Evolutionary conservation across 1,284 basidiomycete genomes (phyloP).

Genomic region (Ustilago tritici): DNA sequence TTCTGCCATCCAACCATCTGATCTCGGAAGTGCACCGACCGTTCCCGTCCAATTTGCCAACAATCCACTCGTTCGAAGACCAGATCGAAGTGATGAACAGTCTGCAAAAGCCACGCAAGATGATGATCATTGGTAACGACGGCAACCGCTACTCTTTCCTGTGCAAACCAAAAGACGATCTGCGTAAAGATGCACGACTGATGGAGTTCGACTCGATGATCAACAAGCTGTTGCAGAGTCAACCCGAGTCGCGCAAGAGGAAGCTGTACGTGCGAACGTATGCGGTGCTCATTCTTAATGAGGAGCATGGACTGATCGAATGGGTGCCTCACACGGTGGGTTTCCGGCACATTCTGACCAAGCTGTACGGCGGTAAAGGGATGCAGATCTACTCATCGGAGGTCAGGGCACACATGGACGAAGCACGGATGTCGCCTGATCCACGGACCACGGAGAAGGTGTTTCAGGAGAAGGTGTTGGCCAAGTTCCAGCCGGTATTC

Average conservation of each 20-base stretch:
- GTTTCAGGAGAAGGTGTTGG: slow-evolving; percentile 77
- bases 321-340: slow-evolving; percentile 97
- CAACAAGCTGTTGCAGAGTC: slow-evolving; percentile 94
- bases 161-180: slow-evolving; percentile 96
- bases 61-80: slow-evolving; percentile 77
- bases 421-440: slow-evolving; percentile 73
- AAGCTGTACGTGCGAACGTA: slow-evolving; percentile 76
- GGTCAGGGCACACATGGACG: slow-evolving; percentile 74
- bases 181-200: slow-evolving; percentile 94
- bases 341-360: slow-evolving; percentile 81
- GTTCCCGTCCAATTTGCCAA: slow-evolving; percentile 82
- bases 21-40: slow-evolving; percentile 79
- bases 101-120: slow-evolving; percentile 90
- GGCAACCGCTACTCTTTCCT: slow-evolving; percentile 90
- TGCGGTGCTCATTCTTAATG: slow-evolving; percentile 94
- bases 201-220: slow-evolving; percentile 99
- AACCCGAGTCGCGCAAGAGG: slow-evolving; percentile 81
- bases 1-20: slow-evolving; percentile 73
- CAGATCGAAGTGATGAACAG: slow-evolving; percentile 93
- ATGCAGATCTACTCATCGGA: slow-evolving; percentile 71
- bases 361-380: slow-evolving; percentile 75
- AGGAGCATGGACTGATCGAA: slow-evolving; percentile 97
- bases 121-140: slow-evolving; percentile 85
- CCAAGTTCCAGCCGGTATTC: slow-evolving; percentile 80
- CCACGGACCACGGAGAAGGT: slow-evolving; percentile 74